Evolutionary conservation across 2,329 filamentous ascomycete genomes (phyloP).

Genomic region (Ascochyta lentis): DNA sequence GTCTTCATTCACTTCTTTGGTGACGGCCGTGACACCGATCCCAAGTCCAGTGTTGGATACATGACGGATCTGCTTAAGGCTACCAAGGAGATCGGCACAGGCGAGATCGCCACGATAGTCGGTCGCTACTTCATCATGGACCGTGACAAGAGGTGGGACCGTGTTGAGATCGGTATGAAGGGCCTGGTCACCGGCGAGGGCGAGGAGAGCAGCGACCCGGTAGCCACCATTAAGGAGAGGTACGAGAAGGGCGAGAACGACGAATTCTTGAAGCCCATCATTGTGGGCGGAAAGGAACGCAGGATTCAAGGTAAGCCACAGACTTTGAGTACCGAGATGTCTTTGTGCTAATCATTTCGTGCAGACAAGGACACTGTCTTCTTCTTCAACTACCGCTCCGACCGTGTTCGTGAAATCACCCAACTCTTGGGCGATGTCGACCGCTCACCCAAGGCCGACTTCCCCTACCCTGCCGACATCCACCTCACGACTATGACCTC

Average conservation of each 20-base stretch:
- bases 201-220: constrained; percentile 81
- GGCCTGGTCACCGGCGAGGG: constrained; percentile 86
- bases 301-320: constrained; percentile 75
- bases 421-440: constrained; percentile 93
- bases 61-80: constrained; percentile 85
- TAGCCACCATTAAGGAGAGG: constrained; percentile 84
- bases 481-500: constrained; percentile 94
- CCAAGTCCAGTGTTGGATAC: constrained; percentile 88
- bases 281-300: constrained; percentile 83
- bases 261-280: constrained; percentile 98
- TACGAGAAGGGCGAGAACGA: constrained; percentile 91
- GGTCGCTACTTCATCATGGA: constrained; percentile 99
- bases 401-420: constrained; percentile 94
- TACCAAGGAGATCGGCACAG: constrained; percentile 81
- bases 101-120: constrained; percentile 89
- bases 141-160: constrained; percentile 98
- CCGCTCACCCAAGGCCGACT: constrained; percentile 87
- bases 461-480: constrained; percentile 90
- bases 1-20: constrained; percentile 99
- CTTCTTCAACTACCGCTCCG: constrained; percentile 99
- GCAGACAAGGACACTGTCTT: constrained; percentile 90
- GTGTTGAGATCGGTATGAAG: constrained; percentile 87
- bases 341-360: constrained; percentile 33
- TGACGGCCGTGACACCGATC: constrained; percentile 96
- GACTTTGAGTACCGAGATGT: constrained; percentile 36